Percentiles rank a stretch among this genome's conserved stretches.
Evolutionary conservation across 2,329 filamentous ascomycete genomes (phyloP).

Genomic region (Talaromyces rugulosus): DNA sequence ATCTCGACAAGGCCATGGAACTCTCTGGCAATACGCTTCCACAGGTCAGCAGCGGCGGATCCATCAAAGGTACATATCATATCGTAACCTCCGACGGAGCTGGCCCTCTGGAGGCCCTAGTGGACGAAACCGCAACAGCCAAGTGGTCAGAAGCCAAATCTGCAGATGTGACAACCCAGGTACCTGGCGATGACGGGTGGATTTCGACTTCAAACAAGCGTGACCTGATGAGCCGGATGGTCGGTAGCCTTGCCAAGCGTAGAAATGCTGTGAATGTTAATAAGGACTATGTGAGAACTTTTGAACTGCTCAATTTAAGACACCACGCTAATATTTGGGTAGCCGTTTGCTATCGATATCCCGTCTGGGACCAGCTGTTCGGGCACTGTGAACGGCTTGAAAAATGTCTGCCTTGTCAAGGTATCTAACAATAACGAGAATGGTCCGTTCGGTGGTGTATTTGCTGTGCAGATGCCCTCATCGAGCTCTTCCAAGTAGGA

Average conservation of each 20-base stretch:
- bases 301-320: neutral
- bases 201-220: slow-evolving; percentile 4
- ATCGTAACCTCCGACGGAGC: slow-evolving; percentile 10
- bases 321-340: neutral
- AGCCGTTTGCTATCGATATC: slow-evolving; percentile 5
- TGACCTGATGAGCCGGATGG: neutral
- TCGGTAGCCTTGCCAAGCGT: slow-evolving; percentile 2
- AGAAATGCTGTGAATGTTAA: slow-evolving; percentile 5
- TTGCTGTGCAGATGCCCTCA: slow-evolving; percentile 9
- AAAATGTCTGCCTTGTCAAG: slow-evolving; percentile 11
- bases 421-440: slow-evolving; percentile 9
- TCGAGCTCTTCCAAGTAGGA: neutral
- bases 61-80: slow-evolving; percentile 6
- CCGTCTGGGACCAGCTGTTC: slow-evolving; percentile 5
- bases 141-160: slow-evolving; percentile 7
- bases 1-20: slow-evolving; percentile 1
- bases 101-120: slow-evolving; percentile 7
- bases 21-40: slow-evolving; percentile 2
- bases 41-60: slow-evolving; percentile 11
- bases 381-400: slow-evolving; percentile 8
- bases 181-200: neutral
- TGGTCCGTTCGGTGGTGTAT: slow-evolving; percentile 9
- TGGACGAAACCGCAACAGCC: slow-evolving; percentile 6
- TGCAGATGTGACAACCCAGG: slow-evolving; percentile 3
- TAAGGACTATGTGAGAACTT: slow-evolving; percentile 7